Evolutionary conservation across 257 asterid species (phyloP).

Genomic region (Petunia axillaris): DNA sequence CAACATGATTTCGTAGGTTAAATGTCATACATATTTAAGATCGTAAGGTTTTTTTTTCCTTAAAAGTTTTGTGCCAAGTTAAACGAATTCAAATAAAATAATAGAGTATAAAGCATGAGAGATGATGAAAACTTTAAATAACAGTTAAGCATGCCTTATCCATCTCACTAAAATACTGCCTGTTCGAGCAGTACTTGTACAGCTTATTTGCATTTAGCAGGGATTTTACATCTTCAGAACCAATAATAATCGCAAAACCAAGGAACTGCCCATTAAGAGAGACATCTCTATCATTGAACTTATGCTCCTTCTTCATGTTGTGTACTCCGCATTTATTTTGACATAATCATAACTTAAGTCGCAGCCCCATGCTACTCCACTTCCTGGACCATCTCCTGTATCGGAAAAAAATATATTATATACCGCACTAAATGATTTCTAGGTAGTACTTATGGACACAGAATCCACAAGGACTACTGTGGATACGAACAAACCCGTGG

Average conservation of each 20-base stretch:
- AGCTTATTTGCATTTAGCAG: slow-evolving; percentile 6
- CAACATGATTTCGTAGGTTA: too few relatives aligned
- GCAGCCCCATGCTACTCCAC: slow-evolving; percentile 94
- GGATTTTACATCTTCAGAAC: not conserved
- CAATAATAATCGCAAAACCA: not conserved
- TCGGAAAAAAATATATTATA: slow-evolving; percentile 3
- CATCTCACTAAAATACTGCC: not conserved
- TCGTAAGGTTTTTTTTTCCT: too few relatives aligned
- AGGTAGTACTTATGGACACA: not conserved
- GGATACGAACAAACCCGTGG: not conserved
- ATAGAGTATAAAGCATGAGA: not conserved
- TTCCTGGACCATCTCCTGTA: slow-evolving; percentile 80
- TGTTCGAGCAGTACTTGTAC: slow-evolving; percentile 15
- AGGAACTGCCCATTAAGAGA: not conserved
- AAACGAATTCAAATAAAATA: too few relatives aligned
- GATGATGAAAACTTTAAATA: not conserved
- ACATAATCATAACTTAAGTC: slow-evolving; percentile 94
- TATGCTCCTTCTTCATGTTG: slow-evolving; percentile 35
- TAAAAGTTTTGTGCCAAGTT: too few relatives aligned
- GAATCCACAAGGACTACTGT: not conserved
- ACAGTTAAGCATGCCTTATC: not conserved
- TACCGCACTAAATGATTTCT: not conserved
- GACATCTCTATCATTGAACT: not conserved
- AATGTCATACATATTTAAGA: too few relatives aligned
- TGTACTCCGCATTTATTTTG: slow-evolving; percentile 89